These are phyloP conservation scores for Volvox carteri DNA, from an alignment of 163 green algal species.

Conservation along the genomic window DNA sequence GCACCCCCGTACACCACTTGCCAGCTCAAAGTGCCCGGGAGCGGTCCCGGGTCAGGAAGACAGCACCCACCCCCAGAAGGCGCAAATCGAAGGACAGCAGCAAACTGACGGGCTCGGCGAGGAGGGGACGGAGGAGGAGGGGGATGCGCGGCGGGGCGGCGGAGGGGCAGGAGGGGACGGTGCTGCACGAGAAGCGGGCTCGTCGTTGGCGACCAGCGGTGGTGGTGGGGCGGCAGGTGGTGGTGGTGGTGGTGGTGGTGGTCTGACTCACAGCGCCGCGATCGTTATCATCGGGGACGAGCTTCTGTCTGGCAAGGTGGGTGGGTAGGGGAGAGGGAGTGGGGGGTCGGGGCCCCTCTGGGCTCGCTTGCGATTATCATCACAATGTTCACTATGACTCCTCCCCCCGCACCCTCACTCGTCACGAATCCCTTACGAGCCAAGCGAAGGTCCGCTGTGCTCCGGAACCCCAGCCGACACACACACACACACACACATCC, in stretches of 20 bases:
- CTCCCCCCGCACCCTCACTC: no score
- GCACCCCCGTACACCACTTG: not conserved
- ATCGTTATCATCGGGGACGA: slow-evolving; percentile 89
- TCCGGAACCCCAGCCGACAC: no score
- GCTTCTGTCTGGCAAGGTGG: slow-evolving; percentile 83
- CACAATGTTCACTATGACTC: no score
- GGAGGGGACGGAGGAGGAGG: not conserved
- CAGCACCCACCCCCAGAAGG: not conserved
- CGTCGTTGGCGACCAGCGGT: not conserved
- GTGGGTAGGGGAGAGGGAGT: not conserved
- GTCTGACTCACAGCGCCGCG: slow-evolving; percentile 70
- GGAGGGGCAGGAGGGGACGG: no score
- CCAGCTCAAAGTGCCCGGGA: no score
- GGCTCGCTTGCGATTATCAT: no score
- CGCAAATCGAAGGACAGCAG: not conserved
- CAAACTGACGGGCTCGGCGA: not conserved
- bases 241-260: not conserved
- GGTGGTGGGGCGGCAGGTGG: not conserved
- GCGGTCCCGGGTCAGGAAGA: not conserved
- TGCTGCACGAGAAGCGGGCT: no score
- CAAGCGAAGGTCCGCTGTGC: no score
- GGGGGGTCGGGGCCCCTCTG: not conserved
- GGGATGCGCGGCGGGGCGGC: no score
- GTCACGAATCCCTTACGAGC: no score
- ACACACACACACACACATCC: no score